Conservation (phyloP, 768 basidiomycete genomes). For the Rhizopogon salebrosus region DNA sequence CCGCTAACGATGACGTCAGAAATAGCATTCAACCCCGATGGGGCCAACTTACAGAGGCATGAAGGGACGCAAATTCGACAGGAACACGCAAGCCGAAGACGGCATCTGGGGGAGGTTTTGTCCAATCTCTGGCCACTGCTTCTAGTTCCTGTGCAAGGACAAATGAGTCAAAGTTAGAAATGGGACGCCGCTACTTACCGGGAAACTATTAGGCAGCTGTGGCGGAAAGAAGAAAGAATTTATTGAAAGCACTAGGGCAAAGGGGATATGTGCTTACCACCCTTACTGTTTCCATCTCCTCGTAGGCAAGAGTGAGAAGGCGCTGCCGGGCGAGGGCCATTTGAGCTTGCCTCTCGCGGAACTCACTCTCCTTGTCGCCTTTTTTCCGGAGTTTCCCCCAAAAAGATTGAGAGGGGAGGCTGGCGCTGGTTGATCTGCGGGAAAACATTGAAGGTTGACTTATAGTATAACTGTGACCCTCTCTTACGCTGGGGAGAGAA, state of each 20-base stretch:
- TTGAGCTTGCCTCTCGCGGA: constrained; percentile 45
- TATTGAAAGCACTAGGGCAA: constrained; percentile 9
- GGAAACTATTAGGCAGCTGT: constrained; percentile 66
- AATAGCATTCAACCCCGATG: constrained; percentile 9
- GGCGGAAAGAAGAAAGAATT: constrained; percentile 2
- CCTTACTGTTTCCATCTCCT: constrained; percentile 82
- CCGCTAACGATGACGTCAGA: constrained; percentile 44
- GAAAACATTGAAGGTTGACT: constrained; percentile 28
- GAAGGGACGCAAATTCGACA: constrained; percentile 81
- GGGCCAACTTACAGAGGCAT: constrained; percentile 62
- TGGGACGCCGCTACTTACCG: constrained; percentile 36
- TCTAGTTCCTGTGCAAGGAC: constrained; percentile 62
- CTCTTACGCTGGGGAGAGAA: constrained; percentile 76
- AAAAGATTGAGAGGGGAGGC: constrained; percentile 44
- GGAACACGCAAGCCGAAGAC: constrained; percentile 74
- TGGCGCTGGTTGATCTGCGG: constrained; percentile 61
- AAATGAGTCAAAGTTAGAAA: neutral
- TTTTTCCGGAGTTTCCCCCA: constrained; percentile 69
- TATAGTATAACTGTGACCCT: constrained; percentile 22
- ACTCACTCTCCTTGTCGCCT: constrained; percentile 56
- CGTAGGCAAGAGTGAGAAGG: constrained; percentile 76
- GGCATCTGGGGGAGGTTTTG: constrained; percentile 78
- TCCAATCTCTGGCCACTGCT: constrained; percentile 76
- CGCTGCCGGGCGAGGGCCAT: constrained; percentile 73
- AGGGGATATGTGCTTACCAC: constrained; percentile 39